phyloP scores from a whole-genome alignment of 1,139 yeast genomes.

The Kluyveromyces marxianus region DNA sequence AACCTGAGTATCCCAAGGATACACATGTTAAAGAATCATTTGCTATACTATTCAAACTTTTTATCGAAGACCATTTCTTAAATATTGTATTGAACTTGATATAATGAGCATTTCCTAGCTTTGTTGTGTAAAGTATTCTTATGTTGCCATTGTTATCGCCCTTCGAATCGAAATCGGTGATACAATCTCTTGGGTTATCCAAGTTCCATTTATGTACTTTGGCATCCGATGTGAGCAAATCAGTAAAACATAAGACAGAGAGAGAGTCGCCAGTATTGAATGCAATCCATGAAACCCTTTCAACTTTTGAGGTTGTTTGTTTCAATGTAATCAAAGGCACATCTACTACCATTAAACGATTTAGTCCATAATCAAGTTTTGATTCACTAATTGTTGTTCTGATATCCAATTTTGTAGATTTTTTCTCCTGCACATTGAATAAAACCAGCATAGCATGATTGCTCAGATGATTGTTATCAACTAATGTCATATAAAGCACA shows the following conservation, averaged over 20 bases:
- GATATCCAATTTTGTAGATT: neutral
- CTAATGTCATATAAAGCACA: neutral
- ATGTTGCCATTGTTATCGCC: conserved; percentile 12
- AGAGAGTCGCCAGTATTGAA: conserved; percentile 15
- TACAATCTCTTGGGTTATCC: conserved; percentile 10
- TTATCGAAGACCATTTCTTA: conserved; percentile 6
- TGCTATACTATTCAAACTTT: conserved; percentile 2
- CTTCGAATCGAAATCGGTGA: conserved; percentile 11
- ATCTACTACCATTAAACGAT: conserved; percentile 4
- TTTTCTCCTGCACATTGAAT: neutral
- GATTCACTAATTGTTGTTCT: neutral
- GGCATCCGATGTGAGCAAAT: neutral
- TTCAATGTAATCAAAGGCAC: conserved; percentile 4
- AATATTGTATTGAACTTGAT: conserved; percentile 10
- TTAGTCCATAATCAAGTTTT: neutral
- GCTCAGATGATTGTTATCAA: neutral
- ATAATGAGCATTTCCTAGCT: conserved; percentile 11
- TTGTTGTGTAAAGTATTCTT: conserved; percentile 13
- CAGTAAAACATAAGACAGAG: conserved; percentile 11
- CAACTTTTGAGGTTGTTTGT: neutral
- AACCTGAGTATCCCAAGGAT: conserved; percentile 3
- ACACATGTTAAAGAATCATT: conserved; percentile 8
- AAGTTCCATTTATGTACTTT: conserved; percentile 13
- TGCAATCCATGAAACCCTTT: conserved; percentile 9
- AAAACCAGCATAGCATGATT: neutral